Evolutionary conservation across 2,329 filamentous ascomycete species (phyloP), one percentile per base, ranked within the genome.

Genomic region (Sporothrix pseudoabietina): DNA sequence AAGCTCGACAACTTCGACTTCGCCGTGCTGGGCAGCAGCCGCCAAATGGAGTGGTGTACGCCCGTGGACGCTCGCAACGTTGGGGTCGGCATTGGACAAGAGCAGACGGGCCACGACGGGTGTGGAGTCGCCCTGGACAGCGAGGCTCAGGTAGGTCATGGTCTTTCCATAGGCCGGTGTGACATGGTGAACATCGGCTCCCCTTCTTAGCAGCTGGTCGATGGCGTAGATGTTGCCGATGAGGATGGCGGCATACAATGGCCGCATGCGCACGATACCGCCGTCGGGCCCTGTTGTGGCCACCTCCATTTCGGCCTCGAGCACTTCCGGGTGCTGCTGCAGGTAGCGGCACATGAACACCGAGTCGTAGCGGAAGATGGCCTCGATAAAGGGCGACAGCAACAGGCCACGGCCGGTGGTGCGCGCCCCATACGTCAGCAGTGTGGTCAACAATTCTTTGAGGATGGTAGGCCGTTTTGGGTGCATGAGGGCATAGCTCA

Each of bases 1-100:
- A 6, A 87, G 78, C 73, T 86, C 82, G 4, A 84, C 80, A 41
- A 88, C 83, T 30, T 77, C 79, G 0, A 80, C 66, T 57, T 87
- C 85, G 4, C 82, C 80, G 72, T 57, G 75, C 73, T 30, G 74
- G 9, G 79, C 81, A 9, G 82, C 81, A 8, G 88, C 83, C 1
- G 87, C 87, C 5, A 83, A 77, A 0, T 86, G 84, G 6, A 89
- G 78, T 47, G 83, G 82, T 1, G 83, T 82, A 69, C 85, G 86
- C 71, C 82, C 84, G 76, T 85, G 86, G 72, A 83, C 81, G 61
- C 79, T 80, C 41, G 82, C 77, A n/a, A 85, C 82, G 69, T 86
- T 85, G 10, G 88, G 78, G 71, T 87, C 85, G 3, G 86, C 84
- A 14, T 87, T 87, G 0, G 82, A 83, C 1, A 81, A 79, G 54